Evolutionary conservation across 768 basidiomycete species (phyloP).

Genomic region (Termitomyces sp.): DNA sequence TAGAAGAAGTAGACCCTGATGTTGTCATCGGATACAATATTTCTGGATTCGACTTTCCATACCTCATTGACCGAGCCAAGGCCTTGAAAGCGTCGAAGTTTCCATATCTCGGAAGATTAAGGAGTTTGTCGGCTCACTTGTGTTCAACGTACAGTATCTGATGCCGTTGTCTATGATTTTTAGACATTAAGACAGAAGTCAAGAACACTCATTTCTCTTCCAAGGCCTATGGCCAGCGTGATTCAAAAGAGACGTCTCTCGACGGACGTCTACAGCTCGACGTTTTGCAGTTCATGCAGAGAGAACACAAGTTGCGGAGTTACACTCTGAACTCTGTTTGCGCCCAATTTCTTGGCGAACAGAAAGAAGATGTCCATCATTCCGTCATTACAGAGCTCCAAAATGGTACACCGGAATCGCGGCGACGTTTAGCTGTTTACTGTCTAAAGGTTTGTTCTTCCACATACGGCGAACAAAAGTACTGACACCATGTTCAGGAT

Average conservation of each 20-base stretch:
- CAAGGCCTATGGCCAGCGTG: constrained; percentile 94
- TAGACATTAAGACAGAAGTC: constrained; percentile 70
- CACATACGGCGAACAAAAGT: not conserved
- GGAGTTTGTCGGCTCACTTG: constrained; percentile 37
- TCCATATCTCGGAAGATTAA: constrained; percentile 69
- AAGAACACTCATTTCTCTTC: constrained; percentile 98
- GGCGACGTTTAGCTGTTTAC: constrained; percentile 91
- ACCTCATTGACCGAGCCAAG: constrained; percentile 88
- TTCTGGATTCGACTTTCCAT: constrained; percentile 92
- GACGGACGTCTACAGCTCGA: constrained; percentile 95
- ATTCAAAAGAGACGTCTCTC: constrained; percentile 88
- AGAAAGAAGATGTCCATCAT: constrained; percentile 98
- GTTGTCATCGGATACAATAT: constrained; percentile 97
- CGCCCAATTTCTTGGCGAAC: constrained; percentile 95
- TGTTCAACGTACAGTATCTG: not conserved
- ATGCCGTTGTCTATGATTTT: not conserved
- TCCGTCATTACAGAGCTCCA: constrained; percentile 98
- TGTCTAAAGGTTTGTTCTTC: constrained; percentile 75
- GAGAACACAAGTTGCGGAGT: constrained; percentile 94
- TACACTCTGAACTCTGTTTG: constrained; percentile 99
- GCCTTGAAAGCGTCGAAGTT: constrained; percentile 68
- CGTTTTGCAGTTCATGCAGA: constrained; percentile 95
- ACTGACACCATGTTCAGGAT: constrained; percentile 48
- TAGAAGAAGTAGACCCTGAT: constrained; percentile 89
- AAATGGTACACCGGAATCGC: constrained; percentile 91